Conservation (phyloP, 2,329 filamentous ascomycete species). For the Leptosphaerulina australis region DNA sequence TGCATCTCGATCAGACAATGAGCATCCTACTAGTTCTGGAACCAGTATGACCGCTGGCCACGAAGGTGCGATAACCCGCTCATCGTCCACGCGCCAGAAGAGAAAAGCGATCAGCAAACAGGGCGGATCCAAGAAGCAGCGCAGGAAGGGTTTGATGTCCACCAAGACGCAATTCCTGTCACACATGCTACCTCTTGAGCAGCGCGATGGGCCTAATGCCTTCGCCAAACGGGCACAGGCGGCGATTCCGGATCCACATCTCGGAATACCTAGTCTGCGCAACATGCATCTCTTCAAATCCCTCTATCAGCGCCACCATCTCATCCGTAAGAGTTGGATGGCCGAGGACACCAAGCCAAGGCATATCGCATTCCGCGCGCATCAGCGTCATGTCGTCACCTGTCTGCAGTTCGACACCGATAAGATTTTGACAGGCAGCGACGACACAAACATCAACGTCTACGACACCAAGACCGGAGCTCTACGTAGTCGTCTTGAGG, state of each 20-base stretch:
- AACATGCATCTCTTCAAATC: constrained; percentile 95
- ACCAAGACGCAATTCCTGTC: constrained; percentile 51
- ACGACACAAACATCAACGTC: constrained; percentile 96
- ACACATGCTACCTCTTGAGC: constrained; percentile 56
- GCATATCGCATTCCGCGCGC: constrained; percentile 94
- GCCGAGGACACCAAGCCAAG: constrained; percentile 78
- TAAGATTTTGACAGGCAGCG: constrained; percentile 96
- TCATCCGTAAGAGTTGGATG: constrained; percentile 93
- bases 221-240: constrained; percentile 83
- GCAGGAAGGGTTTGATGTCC: constrained; percentile 59
- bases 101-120: constrained; percentile 48
- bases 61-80: constrained; percentile 39
- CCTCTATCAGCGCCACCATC: constrained; percentile 88
- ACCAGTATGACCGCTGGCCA: constrained; percentile 30
- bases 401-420: constrained; percentile 97
- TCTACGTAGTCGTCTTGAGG: constrained; percentile 80
- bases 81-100: constrained; percentile 46
- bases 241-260: constrained; percentile 79
- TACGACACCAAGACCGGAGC: constrained; percentile 96
- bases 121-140: constrained; percentile 59
- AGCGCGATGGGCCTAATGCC: constrained; percentile 81
- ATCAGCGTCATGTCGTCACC: constrained; percentile 94
- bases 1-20: constrained; percentile 50
- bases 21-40: constrained; percentile 24
- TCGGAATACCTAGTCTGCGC: constrained; percentile 78